Evolutionary conservation across 768 basidiomycete species (phyloP).

Genomic region (Pulveroboletus frians): DNA sequence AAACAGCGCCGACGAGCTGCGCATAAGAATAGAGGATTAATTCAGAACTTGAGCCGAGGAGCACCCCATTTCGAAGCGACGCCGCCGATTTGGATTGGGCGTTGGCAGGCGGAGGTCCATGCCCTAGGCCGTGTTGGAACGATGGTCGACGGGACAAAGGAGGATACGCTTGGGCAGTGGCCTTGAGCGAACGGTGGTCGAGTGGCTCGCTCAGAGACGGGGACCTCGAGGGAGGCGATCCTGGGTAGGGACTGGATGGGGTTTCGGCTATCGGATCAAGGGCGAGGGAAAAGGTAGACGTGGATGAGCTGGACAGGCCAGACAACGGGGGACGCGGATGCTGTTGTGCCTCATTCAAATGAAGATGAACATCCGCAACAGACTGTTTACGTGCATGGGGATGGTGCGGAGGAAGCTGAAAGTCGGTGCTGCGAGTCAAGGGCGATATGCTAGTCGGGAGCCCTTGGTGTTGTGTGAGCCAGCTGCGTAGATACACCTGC

Average conservation of each 20-base stretch:
- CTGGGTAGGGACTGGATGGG: slow-evolving; percentile 35
- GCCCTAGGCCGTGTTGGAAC: slow-evolving; percentile 44
- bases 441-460: slow-evolving; percentile 9
- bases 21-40: slow-evolving; percentile 82
- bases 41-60: slow-evolving; percentile 51
- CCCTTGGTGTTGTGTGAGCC: slow-evolving; percentile 9
- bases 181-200: slow-evolving; percentile 17
- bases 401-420: slow-evolving; percentile 54
- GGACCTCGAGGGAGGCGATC: slow-evolving; percentile 30
- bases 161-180: slow-evolving; percentile 33
- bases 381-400: slow-evolving; percentile 78
- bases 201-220: slow-evolving; percentile 28
- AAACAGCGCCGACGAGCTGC: slow-evolving; percentile 66
- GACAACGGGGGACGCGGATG: slow-evolving; percentile 10
- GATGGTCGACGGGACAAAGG: slow-evolving; percentile 31
- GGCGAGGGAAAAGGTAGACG: slow-evolving; percentile 43
- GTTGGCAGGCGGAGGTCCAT: slow-evolving; percentile 31
- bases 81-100: slow-evolving; percentile 11
- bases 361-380: slow-evolving; percentile 47
- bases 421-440: slow-evolving; percentile 46
- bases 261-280: slow-evolving; percentile 47
- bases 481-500: not conserved
- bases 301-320: slow-evolving; percentile 35
- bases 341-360: slow-evolving; percentile 29
- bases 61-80: slow-evolving; percentile 38